These are phyloP conservation scores for Dothiorella sarmentorum DNA, from an alignment of 2,329 filamentous ascomycete species.

Conservation along the genomic window DNA sequence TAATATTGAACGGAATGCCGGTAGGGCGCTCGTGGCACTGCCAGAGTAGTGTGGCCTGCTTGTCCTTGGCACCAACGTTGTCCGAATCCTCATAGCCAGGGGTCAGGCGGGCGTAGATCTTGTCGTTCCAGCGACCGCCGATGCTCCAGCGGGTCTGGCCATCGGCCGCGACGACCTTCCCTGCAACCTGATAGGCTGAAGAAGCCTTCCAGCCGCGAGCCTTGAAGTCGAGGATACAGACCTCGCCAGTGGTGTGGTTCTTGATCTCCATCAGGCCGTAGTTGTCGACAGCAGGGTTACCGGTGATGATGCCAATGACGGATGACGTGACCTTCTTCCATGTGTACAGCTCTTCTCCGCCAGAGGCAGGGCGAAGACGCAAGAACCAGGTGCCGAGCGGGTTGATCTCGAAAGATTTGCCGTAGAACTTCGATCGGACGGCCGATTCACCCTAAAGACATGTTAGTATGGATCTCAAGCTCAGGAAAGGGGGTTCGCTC, in stretches of 20 bases:
- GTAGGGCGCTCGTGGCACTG: constrained; percentile 76
- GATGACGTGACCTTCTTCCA: constrained; percentile 99
- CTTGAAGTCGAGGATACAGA: constrained; percentile 90
- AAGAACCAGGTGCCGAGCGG: constrained; percentile 97
- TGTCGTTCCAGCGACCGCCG: constrained; percentile 95
- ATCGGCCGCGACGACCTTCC: constrained; percentile 75
- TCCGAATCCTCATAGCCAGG: constrained; percentile 74
- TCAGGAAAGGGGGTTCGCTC: constrained; percentile 26
- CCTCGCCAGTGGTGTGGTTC: constrained; percentile 93
- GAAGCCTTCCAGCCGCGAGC: constrained; percentile 92
- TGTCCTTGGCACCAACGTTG: constrained; percentile 43
- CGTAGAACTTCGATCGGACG: constrained; percentile 95
- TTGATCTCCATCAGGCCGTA: constrained; percentile 96
- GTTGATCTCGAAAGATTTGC: constrained; percentile 96
- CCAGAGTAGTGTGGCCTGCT: constrained; percentile 86
- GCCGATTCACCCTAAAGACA: constrained; percentile 72
- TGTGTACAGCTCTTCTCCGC: constrained; percentile 83
- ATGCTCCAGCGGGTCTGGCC: constrained; percentile 86
- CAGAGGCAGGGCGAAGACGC: constrained; percentile 70
- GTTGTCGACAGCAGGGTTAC: constrained; percentile 94
- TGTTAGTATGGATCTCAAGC: not conserved
- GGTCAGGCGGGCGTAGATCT: constrained; percentile 88
- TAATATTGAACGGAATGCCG: constrained; percentile 94
- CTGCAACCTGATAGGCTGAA: constrained; percentile 82
- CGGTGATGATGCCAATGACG: constrained; percentile 97